phyloP scores from a whole-genome alignment of 257 asterid species.

The Eustoma russellianum region DNA sequence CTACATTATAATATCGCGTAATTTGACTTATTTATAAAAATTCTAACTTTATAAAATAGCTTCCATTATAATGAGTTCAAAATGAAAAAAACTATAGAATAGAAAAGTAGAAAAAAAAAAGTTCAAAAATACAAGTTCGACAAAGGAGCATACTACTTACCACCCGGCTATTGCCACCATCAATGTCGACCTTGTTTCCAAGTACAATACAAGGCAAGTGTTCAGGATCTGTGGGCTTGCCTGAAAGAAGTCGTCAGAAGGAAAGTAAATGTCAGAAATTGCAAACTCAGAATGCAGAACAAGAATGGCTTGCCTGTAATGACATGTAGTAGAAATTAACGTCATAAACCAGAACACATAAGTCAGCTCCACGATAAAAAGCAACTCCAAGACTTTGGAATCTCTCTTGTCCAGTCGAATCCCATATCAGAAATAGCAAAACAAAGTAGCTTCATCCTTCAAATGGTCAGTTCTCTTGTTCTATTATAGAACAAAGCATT shows the following conservation, averaged over 20 bases:
- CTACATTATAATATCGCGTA: too few relatives aligned
- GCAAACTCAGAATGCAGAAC: not conserved
- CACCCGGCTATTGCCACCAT: constrained; percentile 57
- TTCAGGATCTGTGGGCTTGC: constrained; percentile 47
- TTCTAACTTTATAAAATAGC: too few relatives aligned
- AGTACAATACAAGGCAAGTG: constrained; percentile 41
- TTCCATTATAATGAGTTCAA: too few relatives aligned
- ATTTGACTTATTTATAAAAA: too few relatives aligned
- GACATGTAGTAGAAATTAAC: constrained; percentile 36
- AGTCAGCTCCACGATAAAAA: constrained; percentile 41
- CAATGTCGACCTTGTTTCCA: constrained; percentile 47
- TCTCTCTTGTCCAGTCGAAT: constrained; percentile 36
- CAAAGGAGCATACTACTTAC: too few relatives aligned
- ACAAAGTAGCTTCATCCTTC: constrained; percentile 1
- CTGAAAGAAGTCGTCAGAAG: constrained; percentile 17
- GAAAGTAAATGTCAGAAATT: constrained; percentile 2
- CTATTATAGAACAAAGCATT: not conserved
- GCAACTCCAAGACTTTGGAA: constrained; percentile 40
- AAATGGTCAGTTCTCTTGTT: too few relatives aligned
- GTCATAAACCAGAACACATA: constrained; percentile 34
- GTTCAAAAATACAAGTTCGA: too few relatives aligned
- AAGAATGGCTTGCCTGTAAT: not conserved
- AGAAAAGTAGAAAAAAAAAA: too few relatives aligned
- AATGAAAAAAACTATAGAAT: too few relatives aligned
- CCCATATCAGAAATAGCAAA: constrained; percentile 24